Percentiles rank a stretch among this genome's conserved stretches.
Evolutionary conservation across 2,329 filamentous ascomycete species (phyloP).

Genomic region (Apiospora aurea): DNA sequence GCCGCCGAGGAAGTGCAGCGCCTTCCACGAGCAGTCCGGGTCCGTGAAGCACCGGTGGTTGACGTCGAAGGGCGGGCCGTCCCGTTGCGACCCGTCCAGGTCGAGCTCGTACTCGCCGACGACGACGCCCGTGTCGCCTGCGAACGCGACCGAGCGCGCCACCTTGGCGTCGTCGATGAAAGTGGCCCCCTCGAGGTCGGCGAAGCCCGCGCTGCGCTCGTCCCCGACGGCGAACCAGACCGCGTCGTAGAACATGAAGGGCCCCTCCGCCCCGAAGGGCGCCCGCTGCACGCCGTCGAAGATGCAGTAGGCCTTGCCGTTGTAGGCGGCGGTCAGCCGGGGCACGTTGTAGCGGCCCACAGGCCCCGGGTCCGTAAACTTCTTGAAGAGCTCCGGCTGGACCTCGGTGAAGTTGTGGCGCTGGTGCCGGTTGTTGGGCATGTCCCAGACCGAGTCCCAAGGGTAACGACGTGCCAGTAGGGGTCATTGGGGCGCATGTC

Average conservation of each 20-base stretch:
- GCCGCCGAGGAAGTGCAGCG: slow-evolving; percentile 8
- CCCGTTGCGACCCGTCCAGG: no score
- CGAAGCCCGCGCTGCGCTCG: neutral
- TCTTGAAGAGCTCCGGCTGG: neutral
- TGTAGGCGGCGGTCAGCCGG: slow-evolving; percentile 3
- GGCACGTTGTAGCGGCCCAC: neutral
- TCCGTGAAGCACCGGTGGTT: neutral
- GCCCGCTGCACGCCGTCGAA: slow-evolving; percentile 8
- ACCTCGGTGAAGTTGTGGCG: neutral
- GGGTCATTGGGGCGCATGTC: neutral
- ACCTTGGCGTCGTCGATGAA: slow-evolving; percentile 23
- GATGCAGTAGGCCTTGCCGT: neutral
- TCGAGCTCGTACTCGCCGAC: slow-evolving; percentile 6
- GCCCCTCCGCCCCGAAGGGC: neutral
- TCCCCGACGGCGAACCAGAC: neutral
- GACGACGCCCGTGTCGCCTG: slow-evolving; percentile 23
- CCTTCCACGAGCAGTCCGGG: neutral
- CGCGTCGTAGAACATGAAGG: neutral
- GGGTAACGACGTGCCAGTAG: neutral
- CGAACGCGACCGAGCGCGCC: neutral
- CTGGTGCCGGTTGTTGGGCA: slow-evolving; percentile 20
- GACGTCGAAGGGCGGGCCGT: neutral
- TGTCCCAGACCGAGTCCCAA: neutral
- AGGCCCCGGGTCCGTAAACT: neutral
- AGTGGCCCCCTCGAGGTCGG: neutral